Base-by-base conservation (phyloP, 331 rosid species). In the Pyracantha coccinea region DNA sequence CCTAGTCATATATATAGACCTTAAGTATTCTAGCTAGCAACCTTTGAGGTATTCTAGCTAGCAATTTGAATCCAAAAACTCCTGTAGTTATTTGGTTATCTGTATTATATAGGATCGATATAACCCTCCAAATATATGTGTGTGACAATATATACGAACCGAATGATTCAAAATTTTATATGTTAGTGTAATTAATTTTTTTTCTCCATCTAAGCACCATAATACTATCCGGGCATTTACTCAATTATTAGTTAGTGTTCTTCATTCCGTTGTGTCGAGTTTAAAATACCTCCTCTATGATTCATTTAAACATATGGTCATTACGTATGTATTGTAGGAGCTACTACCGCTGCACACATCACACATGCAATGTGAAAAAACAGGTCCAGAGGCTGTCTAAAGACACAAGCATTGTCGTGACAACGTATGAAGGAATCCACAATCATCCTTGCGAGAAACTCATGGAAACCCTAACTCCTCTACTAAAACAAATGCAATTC, bases 371-470 rank as follows among this genome's bases (percentile, higher is more conserved):
- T 19, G 99, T 94, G 77, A 94, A 94, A 88, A 94, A 94, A 82
- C 99, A 94, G 66, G 96, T 94, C 75, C 99, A 94, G 69, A 89
- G 99, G 96, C 87, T 90, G 9, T 88, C 97, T 0, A 90, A 88
- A 70, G 97, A 94, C 78, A 84, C 97, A 1, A 83, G 97, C 84
- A 87, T 92, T 11, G 99, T 94, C 79, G 91, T 94, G 89, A 94
- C 99, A 10, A 94, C 97, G 0, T 94, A 94, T 35, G 97, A 94
- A 72, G 99, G 99, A 68, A 87, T 88, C 75, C 99, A 94, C 85
- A 90, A 94, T 76, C 99, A 94, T 75, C 99, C 96, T 8, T 94
- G 97, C 32, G 97, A 94, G 87, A 94, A 92, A 80, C 87, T 94
- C 10, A 94, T 94, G 99, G 97, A 94, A 82, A 92, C 97, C 73